Evolutionary conservation across 208 protist species (phyloP).

Genomic region (Strigomonas oncopelti): DNA sequence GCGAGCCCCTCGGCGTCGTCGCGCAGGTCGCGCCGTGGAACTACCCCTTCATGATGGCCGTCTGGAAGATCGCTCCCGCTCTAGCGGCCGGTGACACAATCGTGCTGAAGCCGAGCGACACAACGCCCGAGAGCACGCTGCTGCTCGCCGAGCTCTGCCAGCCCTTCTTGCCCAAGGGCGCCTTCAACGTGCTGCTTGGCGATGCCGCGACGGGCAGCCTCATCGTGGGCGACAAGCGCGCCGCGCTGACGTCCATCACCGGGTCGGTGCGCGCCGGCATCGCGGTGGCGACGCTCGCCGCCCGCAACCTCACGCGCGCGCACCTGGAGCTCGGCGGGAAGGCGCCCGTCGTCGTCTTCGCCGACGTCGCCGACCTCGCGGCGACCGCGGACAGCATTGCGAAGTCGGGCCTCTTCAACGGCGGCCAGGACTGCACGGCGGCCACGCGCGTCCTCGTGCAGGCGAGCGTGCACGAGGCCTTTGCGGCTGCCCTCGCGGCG

Average conservation of each 20-base stretch:
- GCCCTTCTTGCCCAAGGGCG: slow-evolving; percentile 58
- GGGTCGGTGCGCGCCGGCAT: slow-evolving; percentile 79
- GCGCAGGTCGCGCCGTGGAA: slow-evolving; percentile 92
- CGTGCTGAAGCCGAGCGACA: slow-evolving; percentile 85
- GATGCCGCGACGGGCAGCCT: slow-evolving; percentile 54
- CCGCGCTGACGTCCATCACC: slow-evolving; percentile 87
- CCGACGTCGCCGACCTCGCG: slow-evolving; percentile 76
- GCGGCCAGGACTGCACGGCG: slow-evolving; percentile 88
- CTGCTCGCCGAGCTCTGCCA: slow-evolving; percentile 66
- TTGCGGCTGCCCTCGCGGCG: slow-evolving; percentile 22
- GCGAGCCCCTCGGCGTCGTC: slow-evolving; percentile 85
- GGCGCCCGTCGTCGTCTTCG: slow-evolving; percentile 86
- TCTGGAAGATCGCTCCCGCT: slow-evolving; percentile 71
- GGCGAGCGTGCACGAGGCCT: slow-evolving; percentile 49
- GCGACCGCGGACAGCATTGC: slow-evolving; percentile 54
- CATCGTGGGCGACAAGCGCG: slow-evolving; percentile 68
- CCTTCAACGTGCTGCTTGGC: slow-evolving; percentile 84
- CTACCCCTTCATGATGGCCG: slow-evolving; percentile 87
- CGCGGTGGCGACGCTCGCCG: slow-evolving; percentile 27
- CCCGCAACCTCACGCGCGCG: slow-evolving; percentile 77
- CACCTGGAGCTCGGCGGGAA: slow-evolving; percentile 92
- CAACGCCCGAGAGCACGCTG: slow-evolving; percentile 76
- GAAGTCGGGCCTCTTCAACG: slow-evolving; percentile 42
- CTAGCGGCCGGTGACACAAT: slow-evolving; percentile 88
- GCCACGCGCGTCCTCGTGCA: slow-evolving; percentile 82